These are phyloP conservation scores for Solanum sitiens DNA, from an alignment of 257 asterid genomes.

Conservation along the genomic window DNA sequence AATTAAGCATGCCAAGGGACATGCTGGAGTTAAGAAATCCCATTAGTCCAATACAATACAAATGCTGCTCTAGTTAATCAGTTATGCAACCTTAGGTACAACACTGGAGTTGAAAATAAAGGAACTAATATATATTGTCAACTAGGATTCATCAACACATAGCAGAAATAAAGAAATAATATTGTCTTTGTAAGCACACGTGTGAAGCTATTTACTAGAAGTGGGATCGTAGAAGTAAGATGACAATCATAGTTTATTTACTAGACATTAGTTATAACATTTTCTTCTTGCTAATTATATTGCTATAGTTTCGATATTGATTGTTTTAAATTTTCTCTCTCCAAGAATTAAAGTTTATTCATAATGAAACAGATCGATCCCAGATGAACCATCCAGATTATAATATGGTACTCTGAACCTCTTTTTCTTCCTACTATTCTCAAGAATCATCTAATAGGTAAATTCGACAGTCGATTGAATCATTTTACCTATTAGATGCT, in stretches of 20 bases:
- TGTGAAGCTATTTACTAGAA: not conserved
- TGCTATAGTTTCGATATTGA: not conserved
- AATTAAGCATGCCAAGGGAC: not conserved
- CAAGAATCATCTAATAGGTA: not conserved
- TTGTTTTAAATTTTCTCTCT: not conserved
- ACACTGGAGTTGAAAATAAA: no score
- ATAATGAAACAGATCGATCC: not conserved
- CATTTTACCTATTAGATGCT: not conserved
- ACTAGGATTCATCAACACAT: not conserved
- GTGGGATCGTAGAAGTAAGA: not conserved
- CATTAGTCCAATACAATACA: no score
- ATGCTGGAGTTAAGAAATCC: no score
- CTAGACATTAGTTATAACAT: not conserved
- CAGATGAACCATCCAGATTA: not conserved
- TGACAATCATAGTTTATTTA: not conserved
- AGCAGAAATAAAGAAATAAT: not conserved
- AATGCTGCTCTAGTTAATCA: no score
- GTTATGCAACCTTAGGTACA: no score
- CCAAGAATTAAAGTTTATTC: not conserved
- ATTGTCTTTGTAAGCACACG: no score
- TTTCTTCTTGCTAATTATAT: not conserved
- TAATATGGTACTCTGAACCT: not conserved
- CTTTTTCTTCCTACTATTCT: not conserved
- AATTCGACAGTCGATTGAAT: not conserved
- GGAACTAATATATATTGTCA: no score